These are phyloP conservation scores for Sophora flavescens DNA, from an alignment of 306 rosid species.

Conservation along the genomic window DNA sequence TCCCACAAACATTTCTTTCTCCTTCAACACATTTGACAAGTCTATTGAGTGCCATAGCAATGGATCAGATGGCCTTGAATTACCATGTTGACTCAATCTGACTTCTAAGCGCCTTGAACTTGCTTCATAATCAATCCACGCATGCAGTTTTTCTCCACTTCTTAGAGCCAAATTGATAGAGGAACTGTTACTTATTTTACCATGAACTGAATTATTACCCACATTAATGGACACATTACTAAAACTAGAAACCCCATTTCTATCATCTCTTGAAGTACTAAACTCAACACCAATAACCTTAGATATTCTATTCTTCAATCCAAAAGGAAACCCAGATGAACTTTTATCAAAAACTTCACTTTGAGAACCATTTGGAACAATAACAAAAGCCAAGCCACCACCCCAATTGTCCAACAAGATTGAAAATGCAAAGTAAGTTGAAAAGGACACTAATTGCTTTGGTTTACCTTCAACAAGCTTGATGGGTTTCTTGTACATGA, in stretches of 20 bases:
- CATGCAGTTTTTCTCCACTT: constrained; percentile 57
- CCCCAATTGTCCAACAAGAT: constrained; percentile 50
- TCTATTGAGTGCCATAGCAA: constrained; percentile 65
- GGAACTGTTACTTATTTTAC: constrained; percentile 53
- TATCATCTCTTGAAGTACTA: constrained; percentile 47
- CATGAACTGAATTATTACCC: constrained; percentile 49
- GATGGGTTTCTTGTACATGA: constrained; percentile 76
- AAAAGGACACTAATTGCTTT: constrained; percentile 69
- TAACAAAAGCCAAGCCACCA: constrained; percentile 77
- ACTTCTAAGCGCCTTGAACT: constrained; percentile 74
- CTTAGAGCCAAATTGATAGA: constrained; percentile 48
- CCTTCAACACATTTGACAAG: constrained; percentile 56
- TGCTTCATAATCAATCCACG: constrained; percentile 92
- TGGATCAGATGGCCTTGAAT: constrained; percentile 66
- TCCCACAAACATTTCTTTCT: constrained; percentile 66
- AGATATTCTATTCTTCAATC: constrained; percentile 45
- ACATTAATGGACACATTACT: constrained; percentile 56
- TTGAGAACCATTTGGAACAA: constrained; percentile 66
- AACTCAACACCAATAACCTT: constrained; percentile 58
- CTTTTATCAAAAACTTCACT: constrained; percentile 51
- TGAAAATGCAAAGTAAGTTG: constrained; percentile 75
- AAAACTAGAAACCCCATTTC: constrained; percentile 49
- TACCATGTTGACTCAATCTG: constrained; percentile 63
- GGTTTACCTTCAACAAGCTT: constrained; percentile 80
- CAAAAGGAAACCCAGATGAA: constrained; percentile 60